Evolutionary conservation across 2,329 filamentous ascomycete genomes (phyloP), one percentile per base, ranked within the genome.

Genomic region (Madurella fahalii): DNA sequence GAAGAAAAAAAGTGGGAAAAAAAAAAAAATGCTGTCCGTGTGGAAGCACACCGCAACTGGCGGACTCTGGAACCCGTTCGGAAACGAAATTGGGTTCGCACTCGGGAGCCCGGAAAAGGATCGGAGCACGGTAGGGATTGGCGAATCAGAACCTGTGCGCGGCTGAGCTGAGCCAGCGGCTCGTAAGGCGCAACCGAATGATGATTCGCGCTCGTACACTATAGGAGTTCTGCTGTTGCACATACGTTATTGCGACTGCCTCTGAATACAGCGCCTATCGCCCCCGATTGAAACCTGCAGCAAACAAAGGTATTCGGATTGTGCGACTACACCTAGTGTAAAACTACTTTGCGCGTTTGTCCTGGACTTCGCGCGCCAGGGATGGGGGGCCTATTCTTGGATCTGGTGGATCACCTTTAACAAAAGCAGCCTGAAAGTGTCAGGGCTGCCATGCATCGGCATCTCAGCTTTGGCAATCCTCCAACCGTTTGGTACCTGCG

Each of bases 381-480:
- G 25, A 4, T 25, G 25, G 25, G 25, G 25, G 25, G 3, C 42
- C 49, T 49, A 50, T 53, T 51, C 39, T 30, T 50, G 43, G 42
- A 32, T 32, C 49, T 40, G 48, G 44, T 56, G 48, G 44, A 56
- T 56, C 53, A 20, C 40, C 53, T 34, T 34, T 40, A 41, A 42
- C 11, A 34, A 32, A 49, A n/a, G n/a, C 44, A 45, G 9, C 37
- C 54, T 52, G 53, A 46, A 48, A 25, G 7, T 25, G 25, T 7
- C 25, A 25, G 53, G 39, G 53, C 40, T 17, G 34, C 31, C 30
- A 31, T 34, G 41, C 37, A 17, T 25, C 25, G 4, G 25, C n/a
- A 25, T 25, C 25, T 25, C 25, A 25, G 43, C 41, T 16, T 17
- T 44, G 43, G 34, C 39, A 41, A 34, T 25, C 25, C 25, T 25